Conservation (phyloP, 305 asterid genomes). For the Ilex paraguariensis region DNA sequence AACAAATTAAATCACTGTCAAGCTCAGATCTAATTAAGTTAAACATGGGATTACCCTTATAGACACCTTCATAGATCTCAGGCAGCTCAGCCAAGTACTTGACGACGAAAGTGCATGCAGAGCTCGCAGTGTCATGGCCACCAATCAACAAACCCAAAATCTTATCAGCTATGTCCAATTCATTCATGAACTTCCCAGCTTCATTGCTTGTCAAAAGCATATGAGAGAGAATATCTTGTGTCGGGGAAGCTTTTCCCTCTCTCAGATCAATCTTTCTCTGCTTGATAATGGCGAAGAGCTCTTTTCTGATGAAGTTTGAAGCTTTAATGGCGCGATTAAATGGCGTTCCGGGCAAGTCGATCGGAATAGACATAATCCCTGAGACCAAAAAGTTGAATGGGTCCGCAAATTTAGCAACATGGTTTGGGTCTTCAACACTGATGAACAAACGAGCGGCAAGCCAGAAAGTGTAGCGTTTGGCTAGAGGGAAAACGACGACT, state of each 20-base stretch:
- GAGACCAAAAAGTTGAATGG: slow-evolving; percentile 30
- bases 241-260: slow-evolving; percentile 34
- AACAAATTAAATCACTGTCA: too few species aligned
- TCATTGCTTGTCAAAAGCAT: slow-evolving; percentile 38
- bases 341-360: slow-evolving; percentile 37
- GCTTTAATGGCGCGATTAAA: slow-evolving; percentile 37
- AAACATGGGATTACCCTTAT: too few species aligned
- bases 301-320: slow-evolving; percentile 20
- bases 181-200: slow-evolving; percentile 28
- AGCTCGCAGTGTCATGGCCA: slow-evolving; percentile 41
- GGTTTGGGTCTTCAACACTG: slow-evolving; percentile 31
- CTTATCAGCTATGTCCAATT: slow-evolving; percentile 22
- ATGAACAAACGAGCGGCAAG: slow-evolving; percentile 32
- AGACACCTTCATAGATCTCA: slow-evolving; percentile 29
- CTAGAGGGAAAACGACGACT: slow-evolving; percentile 27
- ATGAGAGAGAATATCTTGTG: slow-evolving; percentile 43
- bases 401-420: slow-evolving; percentile 24
- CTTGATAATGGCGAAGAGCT: slow-evolving; percentile 23
- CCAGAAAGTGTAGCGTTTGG: slow-evolving; percentile 35
- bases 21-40: too few species aligned
- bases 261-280: slow-evolving; percentile 25
- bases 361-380: slow-evolving; percentile 37
- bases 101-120: slow-evolving; percentile 31
- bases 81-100: slow-evolving; percentile 41
- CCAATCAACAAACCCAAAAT: slow-evolving; percentile 22